Percentiles rank a stretch among this genome's conserved stretches.
These are phyloP conservation scores for Plasmodium yoelii DNA, from an alignment of 169 alveolate genomes.

Conservation along the genomic window DNA sequence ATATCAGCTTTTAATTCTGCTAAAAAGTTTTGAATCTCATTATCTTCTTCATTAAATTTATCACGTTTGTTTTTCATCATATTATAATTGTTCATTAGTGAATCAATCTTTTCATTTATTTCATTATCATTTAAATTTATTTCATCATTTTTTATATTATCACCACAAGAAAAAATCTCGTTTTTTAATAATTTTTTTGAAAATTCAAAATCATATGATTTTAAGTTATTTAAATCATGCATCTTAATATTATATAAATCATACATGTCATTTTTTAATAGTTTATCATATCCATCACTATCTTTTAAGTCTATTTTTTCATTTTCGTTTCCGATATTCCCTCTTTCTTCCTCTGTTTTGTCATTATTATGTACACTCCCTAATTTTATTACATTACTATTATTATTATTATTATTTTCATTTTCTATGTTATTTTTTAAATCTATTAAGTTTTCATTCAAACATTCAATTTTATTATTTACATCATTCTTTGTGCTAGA, in stretches of 20 bases:
- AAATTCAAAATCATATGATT: constrained; percentile 34
- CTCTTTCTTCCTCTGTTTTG: not conserved
- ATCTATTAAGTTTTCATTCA: not conserved
- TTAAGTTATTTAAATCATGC: constrained; percentile 56
- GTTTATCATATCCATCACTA: constrained; percentile 39
- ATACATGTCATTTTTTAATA: constrained; percentile 62
- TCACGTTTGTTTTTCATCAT: not conserved
- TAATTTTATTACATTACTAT: not conserved
- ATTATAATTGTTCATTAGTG: not conserved
- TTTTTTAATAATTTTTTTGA: constrained; percentile 52
- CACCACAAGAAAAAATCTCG: constrained; percentile 42
- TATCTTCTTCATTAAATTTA: constrained; percentile 7
- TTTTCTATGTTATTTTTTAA: not conserved
- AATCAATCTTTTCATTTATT: not conserved
- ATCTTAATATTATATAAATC: constrained; percentile 56
- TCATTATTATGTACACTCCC: not conserved
- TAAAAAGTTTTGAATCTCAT: constrained; percentile 7
- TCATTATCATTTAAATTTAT: not conserved
- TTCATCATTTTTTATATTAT: constrained; percentile 1
- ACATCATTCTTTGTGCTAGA: not conserved
- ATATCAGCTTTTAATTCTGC: constrained; percentile 16
- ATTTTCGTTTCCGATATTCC: not conserved
- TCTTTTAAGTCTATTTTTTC: not conserved
- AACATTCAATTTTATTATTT: not conserved
- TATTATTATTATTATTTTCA: not conserved